Conservation (phyloP, 805 yeast species). For the Myxozyma vanderwaltii region DNA sequence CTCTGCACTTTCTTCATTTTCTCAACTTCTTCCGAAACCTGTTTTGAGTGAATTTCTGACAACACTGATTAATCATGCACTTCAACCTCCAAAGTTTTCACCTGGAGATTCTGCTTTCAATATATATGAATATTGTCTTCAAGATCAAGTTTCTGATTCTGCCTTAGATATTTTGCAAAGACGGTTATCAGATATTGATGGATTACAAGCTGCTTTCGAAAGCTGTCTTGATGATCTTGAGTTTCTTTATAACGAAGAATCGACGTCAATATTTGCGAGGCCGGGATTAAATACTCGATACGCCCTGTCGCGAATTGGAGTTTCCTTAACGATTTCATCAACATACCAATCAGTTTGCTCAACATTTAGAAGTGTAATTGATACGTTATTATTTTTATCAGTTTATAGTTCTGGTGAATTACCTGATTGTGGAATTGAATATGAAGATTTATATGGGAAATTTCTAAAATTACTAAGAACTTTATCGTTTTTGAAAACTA, state of each 20-base stretch:
- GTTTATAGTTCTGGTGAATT: conserved; percentile 23
- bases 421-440: conserved; percentile 19
- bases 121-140: conserved; percentile 24
- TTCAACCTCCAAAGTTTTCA: conserved; percentile 22
- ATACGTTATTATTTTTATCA: conserved; percentile 21
- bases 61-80: conserved; percentile 45
- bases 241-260: background rate
- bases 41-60: conserved; percentile 43
- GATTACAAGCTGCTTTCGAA: conserved; percentile 24
- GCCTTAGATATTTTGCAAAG: conserved; percentile 29
- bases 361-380: conserved; percentile 12
- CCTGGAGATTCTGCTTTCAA: conserved; percentile 29
- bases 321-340: background rate
- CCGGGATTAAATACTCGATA: conserved; percentile 18
- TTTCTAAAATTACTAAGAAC: conserved; percentile 5
- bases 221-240: conserved; percentile 13
- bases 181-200: conserved; percentile 15
- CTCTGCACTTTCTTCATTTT: conserved; percentile 47
- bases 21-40: conserved; percentile 46
- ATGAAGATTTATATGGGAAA: conserved; percentile 13
- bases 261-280: background rate
- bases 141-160: conserved; percentile 30
- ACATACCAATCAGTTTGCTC: conserved; percentile 4
- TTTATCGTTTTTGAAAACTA: conserved; percentile 8
- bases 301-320: conserved; percentile 12